phyloP scores from a whole-genome alignment of 2,329 filamentous ascomycete species.

The Ceratocystis lukuohia region DNA sequence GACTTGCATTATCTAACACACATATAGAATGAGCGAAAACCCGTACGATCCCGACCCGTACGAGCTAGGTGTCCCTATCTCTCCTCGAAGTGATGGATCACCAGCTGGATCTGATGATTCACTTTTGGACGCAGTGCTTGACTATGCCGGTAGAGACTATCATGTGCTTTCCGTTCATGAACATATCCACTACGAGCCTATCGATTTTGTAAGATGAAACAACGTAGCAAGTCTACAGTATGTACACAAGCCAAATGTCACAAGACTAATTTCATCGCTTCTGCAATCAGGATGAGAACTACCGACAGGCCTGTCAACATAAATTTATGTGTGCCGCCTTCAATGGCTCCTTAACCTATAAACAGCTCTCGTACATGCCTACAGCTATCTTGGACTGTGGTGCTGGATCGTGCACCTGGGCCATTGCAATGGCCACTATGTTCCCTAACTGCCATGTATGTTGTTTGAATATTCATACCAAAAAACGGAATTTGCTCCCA shows the following conservation, averaged over 20 bases:
- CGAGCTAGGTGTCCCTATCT: not conserved
- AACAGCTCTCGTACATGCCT: conserved; percentile 1
- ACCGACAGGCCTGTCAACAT: conserved; percentile 4
- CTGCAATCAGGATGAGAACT: not conserved
- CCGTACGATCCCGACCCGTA: not conserved
- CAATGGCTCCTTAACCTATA: conserved; percentile 3
- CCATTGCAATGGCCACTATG: not conserved
- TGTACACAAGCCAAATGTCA: not conserved
- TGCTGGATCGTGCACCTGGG: conserved; percentile 16
- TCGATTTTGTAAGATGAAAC: conserved; percentile 15
- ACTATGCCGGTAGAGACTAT: conserved; percentile 5
- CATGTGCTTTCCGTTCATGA: conserved; percentile 5
- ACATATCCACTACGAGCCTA: conserved; percentile 14
- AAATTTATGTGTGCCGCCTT: conserved; percentile 10
- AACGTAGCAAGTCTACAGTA: no score
- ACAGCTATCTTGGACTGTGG: conserved; percentile 14
- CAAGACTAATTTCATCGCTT: not conserved
- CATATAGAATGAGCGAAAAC: not conserved
- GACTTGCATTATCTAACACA: not conserved
- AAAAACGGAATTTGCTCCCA: no score
- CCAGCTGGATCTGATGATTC: not conserved
- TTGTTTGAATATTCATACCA: not conserved
- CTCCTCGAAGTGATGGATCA: not conserved
- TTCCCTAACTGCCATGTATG: conserved; percentile 11
- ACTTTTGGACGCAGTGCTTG: not conserved